Base-by-base conservation (phyloP, 2,329 filamentous ascomycete genomes). In the Aspergillus niger region DNA sequence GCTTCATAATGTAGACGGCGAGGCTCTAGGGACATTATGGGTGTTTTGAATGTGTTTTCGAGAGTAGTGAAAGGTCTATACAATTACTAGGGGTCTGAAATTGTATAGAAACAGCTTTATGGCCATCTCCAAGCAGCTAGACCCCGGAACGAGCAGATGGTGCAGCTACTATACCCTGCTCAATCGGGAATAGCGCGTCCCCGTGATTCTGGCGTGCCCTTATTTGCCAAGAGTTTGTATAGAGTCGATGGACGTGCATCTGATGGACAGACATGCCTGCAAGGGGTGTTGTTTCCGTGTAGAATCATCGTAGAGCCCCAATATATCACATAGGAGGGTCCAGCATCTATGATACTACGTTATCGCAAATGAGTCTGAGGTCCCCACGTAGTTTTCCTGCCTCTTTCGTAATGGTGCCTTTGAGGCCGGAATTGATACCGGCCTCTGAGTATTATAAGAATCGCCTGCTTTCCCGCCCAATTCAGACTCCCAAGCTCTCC, bases 371-470 rank as follows among this genome's bases (percentile, higher is more conserved):
- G 55, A 30, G 44, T 47, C 58, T 47, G 62, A 64, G 60, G 63
- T 69, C 63, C 69, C 67, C 70, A 70, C 69, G 66, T 63, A 49
- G 59, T 67, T 61, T 65, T 59, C 44, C 61, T 67, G 65, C 71
- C 69, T 70, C 59, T 76, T 75, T 71, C 69, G 74, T 76, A 76
- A 75, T 77, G 68, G 66, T 66, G 68, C 63, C 64, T 65, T 65
- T 66, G 75, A 78, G 77, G 77, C 77, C 77, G 77, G 77, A 75
- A 79, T 78, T 74, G 70, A 76, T 78, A 75, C 77, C 77, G 77
- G 76, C 77, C 77, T 77, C 76, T 67, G 47, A 69, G 65, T 64
- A 70, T 77, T 78, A 79, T 79, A 79, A 79, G 71, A 74, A 71
- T 71, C 63, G 62, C 63, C 65, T 72, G 62, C 63, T 69, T 65